Evolutionary conservation across 2,329 filamentous ascomycete genomes (phyloP), one percentile per base, ranked within the genome.

Genomic region (Scolecobasidium constrictum): DNA sequence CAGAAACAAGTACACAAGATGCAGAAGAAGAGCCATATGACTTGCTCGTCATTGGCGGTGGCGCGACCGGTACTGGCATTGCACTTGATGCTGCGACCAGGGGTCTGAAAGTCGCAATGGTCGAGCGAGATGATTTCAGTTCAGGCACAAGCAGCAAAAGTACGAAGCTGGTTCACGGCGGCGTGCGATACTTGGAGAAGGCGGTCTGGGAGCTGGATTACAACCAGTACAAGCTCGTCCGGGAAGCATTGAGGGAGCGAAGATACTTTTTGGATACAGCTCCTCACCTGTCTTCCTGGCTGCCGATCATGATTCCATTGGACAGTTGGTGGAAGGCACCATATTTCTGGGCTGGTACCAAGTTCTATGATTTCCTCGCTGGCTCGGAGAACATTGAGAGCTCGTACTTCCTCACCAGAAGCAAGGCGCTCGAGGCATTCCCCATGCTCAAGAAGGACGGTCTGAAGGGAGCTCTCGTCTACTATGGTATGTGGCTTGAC

Each of bases 361-460:
- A 93, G 61, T 76, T 78, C 51, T 94, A 93, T 62, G 86, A 93
- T 62, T 77, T 87, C 52, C 71, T 93, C 50, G 86, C 86, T 53
- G 86, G 86, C 12, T 81, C 81, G 33, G 86, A 93, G 61, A 86
- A 86, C 43, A 88, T 93, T 54, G 86, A 93, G 62, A 86, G 77
- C 53, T 90, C 84, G 4, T 93, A 93, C 65, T 93, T 93, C 59
- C 66, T 93, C 56, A 88, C 85, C 18, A 81, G 81, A 61, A 88
- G 82, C 60, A 90, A 90, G 64, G 85, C 86, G 6, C 69, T 93
- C 48, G 85, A 90, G 58, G 83, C 83, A 2, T 93, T 93, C 57
- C 86, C 86, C 5, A 92, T 93, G 86, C 64, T 93, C 50, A 88
- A 86, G 65, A 81, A 78, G 56, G 79, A 83, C 34, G 78, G 82